Conservation (phyloP, 1,284 basidiomycete genomes). For the Lignosus rhinocerotis region DNA sequence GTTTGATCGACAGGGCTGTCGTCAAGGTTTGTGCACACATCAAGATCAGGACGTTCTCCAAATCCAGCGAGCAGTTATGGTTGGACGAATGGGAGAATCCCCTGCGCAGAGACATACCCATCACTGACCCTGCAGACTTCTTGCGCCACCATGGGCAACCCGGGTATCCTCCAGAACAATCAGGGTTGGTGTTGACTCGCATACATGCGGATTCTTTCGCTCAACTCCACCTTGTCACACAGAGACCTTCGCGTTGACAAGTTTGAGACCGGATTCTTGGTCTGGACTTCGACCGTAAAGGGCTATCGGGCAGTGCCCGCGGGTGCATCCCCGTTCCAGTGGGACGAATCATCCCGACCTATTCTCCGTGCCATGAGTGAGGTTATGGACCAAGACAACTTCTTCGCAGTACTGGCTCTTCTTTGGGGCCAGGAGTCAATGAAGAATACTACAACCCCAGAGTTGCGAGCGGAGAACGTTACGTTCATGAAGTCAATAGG, state of each 20-base stretch:
- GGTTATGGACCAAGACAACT: constrained; percentile 52
- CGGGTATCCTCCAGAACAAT: constrained; percentile 27
- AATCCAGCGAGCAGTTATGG: constrained; percentile 73
- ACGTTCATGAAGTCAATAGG: constrained; percentile 70
- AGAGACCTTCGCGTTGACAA: constrained; percentile 75
- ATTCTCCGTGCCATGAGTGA: constrained; percentile 61
- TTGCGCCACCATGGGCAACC: constrained; percentile 45
- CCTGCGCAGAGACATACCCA: constrained; percentile 53
- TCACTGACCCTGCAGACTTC: constrained; percentile 52
- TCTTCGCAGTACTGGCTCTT: constrained; percentile 58
- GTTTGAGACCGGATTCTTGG: constrained; percentile 81
- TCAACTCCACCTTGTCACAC: background rate
- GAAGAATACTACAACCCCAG: constrained; percentile 48
- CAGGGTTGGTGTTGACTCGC: constrained; percentile 10
- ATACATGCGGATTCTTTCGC: background rate
- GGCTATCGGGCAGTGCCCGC: constrained; percentile 59
- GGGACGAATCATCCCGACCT: constrained; percentile 66
- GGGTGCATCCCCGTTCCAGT: constrained; percentile 52
- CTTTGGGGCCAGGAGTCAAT: constrained; percentile 77
- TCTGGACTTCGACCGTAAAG: constrained; percentile 76
- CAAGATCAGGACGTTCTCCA: constrained; percentile 84
- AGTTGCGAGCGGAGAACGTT: constrained; percentile 67
- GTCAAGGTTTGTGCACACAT: constrained; percentile 76
- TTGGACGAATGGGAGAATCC: constrained; percentile 81
- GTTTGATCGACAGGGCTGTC: constrained; percentile 53